Conservation (phyloP, 2,329 filamentous ascomycete species). For the Tolypocladium nubicola region DNA sequence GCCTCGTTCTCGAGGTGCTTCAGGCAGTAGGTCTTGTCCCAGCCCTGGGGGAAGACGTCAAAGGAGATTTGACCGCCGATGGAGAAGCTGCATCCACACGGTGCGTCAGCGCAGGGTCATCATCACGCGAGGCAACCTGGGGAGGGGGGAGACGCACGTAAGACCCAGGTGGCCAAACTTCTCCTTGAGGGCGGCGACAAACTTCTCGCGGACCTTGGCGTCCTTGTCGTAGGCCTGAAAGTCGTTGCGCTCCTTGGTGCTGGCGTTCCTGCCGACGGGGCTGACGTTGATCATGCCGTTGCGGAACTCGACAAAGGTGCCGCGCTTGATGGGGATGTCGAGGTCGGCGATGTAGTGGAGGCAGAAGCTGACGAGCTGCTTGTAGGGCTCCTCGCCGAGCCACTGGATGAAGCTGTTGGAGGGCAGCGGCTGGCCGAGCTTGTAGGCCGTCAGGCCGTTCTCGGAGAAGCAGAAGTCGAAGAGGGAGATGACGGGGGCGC, state of each 20-base stretch:
- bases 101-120: too few relatives aligned
- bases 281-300: slow-evolving; percentile 87
- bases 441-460: slow-evolving; percentile 89
- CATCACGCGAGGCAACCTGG: not conserved
- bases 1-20: slow-evolving; percentile 76
- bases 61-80: slow-evolving; percentile 98
- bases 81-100: slow-evolving; percentile 52
- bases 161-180: slow-evolving; percentile 58
- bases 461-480: slow-evolving; percentile 98
- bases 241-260: slow-evolving; percentile 65
- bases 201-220: slow-evolving; percentile 70
- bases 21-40: slow-evolving; percentile 98
- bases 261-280: slow-evolving; percentile 80
- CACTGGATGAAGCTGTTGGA: slow-evolving; percentile 83
- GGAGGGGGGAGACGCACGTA: slow-evolving; percentile 47
- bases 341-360: slow-evolving; percentile 78
- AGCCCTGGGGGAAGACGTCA: slow-evolving; percentile 91
- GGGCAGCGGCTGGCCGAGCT: slow-evolving; percentile 64
- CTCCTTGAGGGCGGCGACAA: slow-evolving; percentile 24
- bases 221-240: slow-evolving; percentile 74
- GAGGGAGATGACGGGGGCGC: slow-evolving; percentile 62
- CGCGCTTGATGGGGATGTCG: slow-evolving; percentile 72
- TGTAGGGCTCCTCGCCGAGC: slow-evolving; percentile 77
- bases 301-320: slow-evolving; percentile 80
- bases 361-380: slow-evolving; percentile 64